A percentile compares a stretch with the other conserved stretches of the same genome.
Evolutionary conservation across 2,329 filamentous ascomycete genomes (phyloP).

Genomic region (Hyphodiscus sp.): DNA sequence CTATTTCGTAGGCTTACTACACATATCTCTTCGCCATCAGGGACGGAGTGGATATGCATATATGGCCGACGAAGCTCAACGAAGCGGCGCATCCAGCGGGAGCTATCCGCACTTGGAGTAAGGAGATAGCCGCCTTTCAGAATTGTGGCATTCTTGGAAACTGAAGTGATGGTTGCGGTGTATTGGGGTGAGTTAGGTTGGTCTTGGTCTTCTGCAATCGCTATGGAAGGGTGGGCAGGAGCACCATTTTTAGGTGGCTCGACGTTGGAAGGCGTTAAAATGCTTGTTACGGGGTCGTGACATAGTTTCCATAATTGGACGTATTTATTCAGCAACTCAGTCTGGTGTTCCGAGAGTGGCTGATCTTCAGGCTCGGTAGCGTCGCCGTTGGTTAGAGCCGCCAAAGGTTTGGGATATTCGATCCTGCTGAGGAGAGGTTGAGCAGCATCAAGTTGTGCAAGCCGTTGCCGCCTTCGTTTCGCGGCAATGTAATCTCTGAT

Average conservation of each 20-base stretch:
- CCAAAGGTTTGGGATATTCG: conserved; percentile 29
- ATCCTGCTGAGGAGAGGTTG: conserved; percentile 59
- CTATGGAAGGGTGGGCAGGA: conserved; percentile 31
- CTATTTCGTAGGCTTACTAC: conserved; percentile 85
- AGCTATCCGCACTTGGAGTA: conserved; percentile 73
- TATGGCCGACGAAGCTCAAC: conserved; percentile 90
- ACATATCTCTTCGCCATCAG: conserved; percentile 83
- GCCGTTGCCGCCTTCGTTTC: conserved; percentile 65
- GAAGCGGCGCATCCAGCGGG: conserved; percentile 85
- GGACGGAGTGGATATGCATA: conserved; percentile 78
- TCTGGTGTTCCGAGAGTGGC: conserved; percentile 28
- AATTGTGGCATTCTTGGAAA: conserved; percentile 73
- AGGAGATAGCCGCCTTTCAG: conserved; percentile 86
- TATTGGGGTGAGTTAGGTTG: conserved; percentile 30
- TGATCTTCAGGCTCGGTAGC: conserved; percentile 3
- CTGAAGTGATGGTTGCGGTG: conserved; percentile 62
- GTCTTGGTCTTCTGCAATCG: conserved; percentile 42
- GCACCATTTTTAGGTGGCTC: conserved; percentile 62
- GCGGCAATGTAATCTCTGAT: conserved; percentile 80
- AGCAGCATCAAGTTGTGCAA: conserved; percentile 73
- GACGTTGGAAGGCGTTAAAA: conserved; percentile 55
- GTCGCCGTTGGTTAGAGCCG: background rate
- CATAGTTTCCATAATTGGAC: conserved; percentile 29
- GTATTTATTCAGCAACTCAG: conserved; percentile 36
- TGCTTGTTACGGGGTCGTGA: conserved; percentile 33